Conservation (phyloP, 768 basidiomycete genomes). For the Tricholoma saponaceum region DNA sequence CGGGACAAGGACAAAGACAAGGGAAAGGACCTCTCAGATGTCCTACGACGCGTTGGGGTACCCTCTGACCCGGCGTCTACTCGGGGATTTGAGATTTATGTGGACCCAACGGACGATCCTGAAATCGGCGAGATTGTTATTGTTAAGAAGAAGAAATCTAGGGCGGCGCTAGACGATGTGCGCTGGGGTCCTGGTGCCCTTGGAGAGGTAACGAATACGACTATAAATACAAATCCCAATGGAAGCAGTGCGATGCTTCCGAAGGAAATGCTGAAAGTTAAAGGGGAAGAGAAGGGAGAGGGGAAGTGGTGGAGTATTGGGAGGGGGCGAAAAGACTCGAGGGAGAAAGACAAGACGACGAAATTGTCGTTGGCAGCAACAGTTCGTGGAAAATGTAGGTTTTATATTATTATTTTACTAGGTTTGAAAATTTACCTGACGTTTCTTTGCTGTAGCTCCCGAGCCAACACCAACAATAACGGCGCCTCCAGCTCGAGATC, state of each 20-base stretch:
- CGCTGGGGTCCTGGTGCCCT: slow-evolving; percentile 42
- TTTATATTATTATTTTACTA: not conserved
- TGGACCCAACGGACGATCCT: slow-evolving; percentile 61
- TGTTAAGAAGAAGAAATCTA: slow-evolving; percentile 74
- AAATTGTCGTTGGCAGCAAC: slow-evolving; percentile 30
- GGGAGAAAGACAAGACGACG: slow-evolving; percentile 39
- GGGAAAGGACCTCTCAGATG: slow-evolving; percentile 55
- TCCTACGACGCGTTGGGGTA: slow-evolving; percentile 46
- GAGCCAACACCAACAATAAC: slow-evolving; percentile 23
- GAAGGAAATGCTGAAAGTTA: slow-evolving; percentile 27
- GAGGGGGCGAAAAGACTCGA: slow-evolving; percentile 66
- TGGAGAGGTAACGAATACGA: slow-evolving; percentile 57
- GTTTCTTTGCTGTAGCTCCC: slow-evolving; percentile 26
- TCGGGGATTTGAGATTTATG: slow-evolving; percentile 68
- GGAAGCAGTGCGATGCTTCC: slow-evolving; percentile 16
- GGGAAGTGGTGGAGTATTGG: slow-evolving; percentile 85
- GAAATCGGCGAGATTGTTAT: slow-evolving; percentile 68
- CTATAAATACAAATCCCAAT: slow-evolving; percentile 12
- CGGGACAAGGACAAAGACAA: slow-evolving; percentile 31
- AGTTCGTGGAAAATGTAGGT: slow-evolving; percentile 41
- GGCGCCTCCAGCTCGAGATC: slow-evolving; percentile 9
- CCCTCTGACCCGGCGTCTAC: slow-evolving; percentile 21
- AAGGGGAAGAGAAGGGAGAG: slow-evolving; percentile 27
- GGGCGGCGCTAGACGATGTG: slow-evolving; percentile 56
- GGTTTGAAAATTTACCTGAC: too few relatives aligned